phyloP scores from a whole-genome alignment of 2,329 filamentous ascomycete species.

The Talaromyces sp. region DNA sequence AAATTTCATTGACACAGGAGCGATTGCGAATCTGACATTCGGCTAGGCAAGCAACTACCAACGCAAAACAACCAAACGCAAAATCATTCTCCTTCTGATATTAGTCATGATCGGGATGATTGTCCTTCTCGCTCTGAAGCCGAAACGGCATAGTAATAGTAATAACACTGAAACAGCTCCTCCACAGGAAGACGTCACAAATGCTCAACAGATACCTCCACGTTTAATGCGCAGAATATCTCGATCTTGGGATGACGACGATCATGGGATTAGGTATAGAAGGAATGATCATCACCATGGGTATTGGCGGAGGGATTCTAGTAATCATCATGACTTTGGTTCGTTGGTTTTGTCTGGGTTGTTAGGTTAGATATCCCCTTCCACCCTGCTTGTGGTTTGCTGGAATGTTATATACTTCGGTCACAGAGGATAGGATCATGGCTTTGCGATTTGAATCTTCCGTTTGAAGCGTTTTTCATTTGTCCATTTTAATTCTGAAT shows the following conservation, averaged over 20 bases:
- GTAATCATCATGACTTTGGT: neutral
- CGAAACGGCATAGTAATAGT: conserved; percentile 49
- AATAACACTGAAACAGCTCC: conserved; percentile 18
- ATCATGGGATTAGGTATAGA: neutral
- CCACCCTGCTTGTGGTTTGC: neutral
- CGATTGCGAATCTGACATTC: neutral
- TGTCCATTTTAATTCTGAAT: neutral
- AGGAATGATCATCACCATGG: neutral
- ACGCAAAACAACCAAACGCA: conserved; percentile 80
- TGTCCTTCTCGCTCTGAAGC: conserved; percentile 78
- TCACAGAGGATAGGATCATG: conserved; percentile 10
- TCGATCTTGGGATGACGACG: neutral
- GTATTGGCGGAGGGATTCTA: neutral
- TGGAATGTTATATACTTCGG: neutral
- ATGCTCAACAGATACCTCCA: neutral
- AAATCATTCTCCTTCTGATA: conserved; percentile 84
- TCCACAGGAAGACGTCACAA: neutral
- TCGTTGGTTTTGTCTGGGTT: neutral
- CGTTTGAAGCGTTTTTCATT: neutral
- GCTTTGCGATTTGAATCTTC: conserved; percentile 12
- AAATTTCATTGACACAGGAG: neutral
- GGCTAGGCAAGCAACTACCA: conserved; percentile 77
- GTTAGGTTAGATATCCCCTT: neutral
- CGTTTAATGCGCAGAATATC: conserved; percentile 6
- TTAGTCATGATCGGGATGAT: conserved; percentile 82